Base-by-base conservation (phyloP, 768 basidiomycete species). In the Baorangia bicolor region DNA sequence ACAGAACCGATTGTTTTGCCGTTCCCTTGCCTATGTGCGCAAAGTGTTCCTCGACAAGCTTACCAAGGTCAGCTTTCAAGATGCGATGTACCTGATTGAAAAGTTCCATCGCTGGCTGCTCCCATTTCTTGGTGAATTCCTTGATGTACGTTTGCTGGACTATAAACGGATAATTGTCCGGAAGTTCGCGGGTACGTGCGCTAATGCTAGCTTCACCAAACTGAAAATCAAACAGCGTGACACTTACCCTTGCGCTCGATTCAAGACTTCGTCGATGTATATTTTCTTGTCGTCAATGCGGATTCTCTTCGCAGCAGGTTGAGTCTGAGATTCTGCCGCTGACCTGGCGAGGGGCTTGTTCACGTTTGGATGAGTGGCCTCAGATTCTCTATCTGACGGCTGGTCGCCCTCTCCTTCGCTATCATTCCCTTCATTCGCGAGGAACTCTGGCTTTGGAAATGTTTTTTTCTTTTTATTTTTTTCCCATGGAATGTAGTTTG, bases 121-220 rank as follows among this genome's bases (percentile, higher is more conserved):
- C 42, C 87, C 86, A 87, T 48, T 79, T 61, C 20, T 59, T 42
- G 4, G 79, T 73, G 33, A 82, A 66, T 1, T 68, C 53, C 4
- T 63, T 53, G 46, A 88, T 84, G 56, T 78, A 84, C 0, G 68
- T 66, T 30, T 78, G 69, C 51, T 82, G 80, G 0, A 88, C 83
- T 1, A 82, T 70, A 57, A 84, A 88, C 0, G 87, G 86, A 55
- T 81, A 85, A 57, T 79, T 79, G 7, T 81, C 82, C 0, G 86
- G 86, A 0, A 90, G 75, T 60, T 88, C 87, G 0, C 88, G 80
- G 2, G 86, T 84, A 12, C 82, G 78, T 1, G 86, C 63, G 0
- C 80, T 51, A 34, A 25, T 10, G 12, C 13, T 2, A 21, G 12
- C 13, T 9, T 51, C 14, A 27, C 5, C n/a, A n/a, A n/a, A n/a